A percentile compares a stretch with the other conserved stretches of the same genome.
Conservation (phyloP, 225 moss, liverwort and hornwort species). For the Asterella californica region DNA sequence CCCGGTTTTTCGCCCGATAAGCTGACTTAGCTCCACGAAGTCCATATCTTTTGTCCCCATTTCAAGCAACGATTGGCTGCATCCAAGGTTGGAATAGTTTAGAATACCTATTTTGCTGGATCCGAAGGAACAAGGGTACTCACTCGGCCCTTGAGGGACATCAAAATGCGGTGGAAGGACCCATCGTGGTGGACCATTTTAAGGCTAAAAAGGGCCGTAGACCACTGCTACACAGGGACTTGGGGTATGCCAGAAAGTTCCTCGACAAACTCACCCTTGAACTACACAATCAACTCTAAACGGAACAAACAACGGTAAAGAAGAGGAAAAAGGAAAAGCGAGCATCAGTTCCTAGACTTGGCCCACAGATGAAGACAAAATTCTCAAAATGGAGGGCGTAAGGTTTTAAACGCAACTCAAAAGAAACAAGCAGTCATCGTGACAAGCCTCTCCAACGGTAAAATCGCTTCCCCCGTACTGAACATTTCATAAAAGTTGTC, state of each 20-base stretch:
- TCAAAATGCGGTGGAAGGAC: too few species aligned
- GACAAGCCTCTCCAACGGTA: too few species aligned
- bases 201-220: too few species aligned
- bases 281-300: not conserved
- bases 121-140: not conserved
- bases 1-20: constrained; percentile 98
- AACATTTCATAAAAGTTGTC: too few species aligned
- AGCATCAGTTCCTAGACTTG: not conserved
- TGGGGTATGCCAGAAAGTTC: not conserved
- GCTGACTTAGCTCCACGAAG: constrained; percentile 93
- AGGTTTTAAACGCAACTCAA: not conserved
- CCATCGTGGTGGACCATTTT: too few species aligned
- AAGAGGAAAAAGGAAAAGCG: not conserved
- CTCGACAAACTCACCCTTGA: not conserved
- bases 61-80: constrained; percentile 94
- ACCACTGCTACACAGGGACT: too few species aligned
- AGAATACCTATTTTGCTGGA: not conserved
- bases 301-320: too few species aligned
- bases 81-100: not conserved
- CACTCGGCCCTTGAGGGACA: too few species aligned
- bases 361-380: too few species aligned
- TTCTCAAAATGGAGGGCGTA: not conserved
- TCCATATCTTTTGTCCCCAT: constrained; percentile 95
- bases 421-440: too few species aligned
- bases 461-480: too few species aligned